Base-by-base conservation (phyloP, 2,329 filamentous ascomycete species). In the Penicillium sp. region DNA sequence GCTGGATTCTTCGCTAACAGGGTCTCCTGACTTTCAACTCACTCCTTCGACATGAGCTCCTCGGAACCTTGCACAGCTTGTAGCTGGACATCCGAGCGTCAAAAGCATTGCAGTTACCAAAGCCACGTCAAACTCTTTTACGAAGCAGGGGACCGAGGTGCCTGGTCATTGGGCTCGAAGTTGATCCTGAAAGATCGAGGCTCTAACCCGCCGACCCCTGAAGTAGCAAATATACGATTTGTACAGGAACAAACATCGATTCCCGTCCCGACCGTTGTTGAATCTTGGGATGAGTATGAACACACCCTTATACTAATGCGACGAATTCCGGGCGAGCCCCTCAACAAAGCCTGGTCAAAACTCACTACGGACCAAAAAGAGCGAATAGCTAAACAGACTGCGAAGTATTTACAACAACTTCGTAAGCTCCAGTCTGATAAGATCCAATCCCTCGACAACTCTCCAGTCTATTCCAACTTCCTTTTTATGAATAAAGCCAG, bases 131-230 rank as follows among this genome's bases (percentile, higher is more conserved):
- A 55, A 48, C 51, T 68, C 10, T 64, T 66, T 56, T 67, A 67
- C 41, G 61, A 49, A 15, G 57, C 52, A 3, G 49, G 58, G 44
- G 45, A 66, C 34, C 63, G 64, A 10, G 67, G 60, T 2, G 60
- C 63, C 12, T 70, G 67, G 66, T 62, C 60, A 3, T n/a, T 70
- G 18, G 68, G 68, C 4, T 66, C 66, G 12, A 56, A 61, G 0
- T 34, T 66, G 17, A 63, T 70, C 15, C 29, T 70, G 3, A 70
- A 69, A 54, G 64, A 70, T 12, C 9, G 9, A 23, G 43, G 60
- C 9, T 2, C 50, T 37, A 56, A 12, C 8, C 46, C 36, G 39
- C 51, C 55, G 13, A 55, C 47, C 15, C 23, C 24, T 23, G 57
- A 65, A 34, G 52, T 49, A 13, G 34, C 50, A 24, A 65, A 60